phyloP scores from a whole-genome alignment of 1,284 basidiomycete genomes.

The Ustilago sp. region DNA sequence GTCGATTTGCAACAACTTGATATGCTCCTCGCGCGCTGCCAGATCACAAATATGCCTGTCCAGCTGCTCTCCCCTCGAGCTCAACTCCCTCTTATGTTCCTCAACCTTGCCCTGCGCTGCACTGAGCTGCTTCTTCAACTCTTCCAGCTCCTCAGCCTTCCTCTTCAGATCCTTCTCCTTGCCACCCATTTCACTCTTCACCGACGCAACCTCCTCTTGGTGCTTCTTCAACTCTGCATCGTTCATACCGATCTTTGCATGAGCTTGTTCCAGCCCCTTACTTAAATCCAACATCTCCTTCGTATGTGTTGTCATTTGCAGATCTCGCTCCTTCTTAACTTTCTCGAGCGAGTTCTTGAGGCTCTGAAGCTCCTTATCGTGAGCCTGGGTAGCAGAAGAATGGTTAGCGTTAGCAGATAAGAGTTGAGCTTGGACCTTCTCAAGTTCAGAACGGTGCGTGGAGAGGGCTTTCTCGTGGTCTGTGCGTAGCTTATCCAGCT shows the following conservation, averaged over 20 bases:
- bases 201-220: neutral
- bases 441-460: constrained; percentile 17
- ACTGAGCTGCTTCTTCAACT: constrained; percentile 13
- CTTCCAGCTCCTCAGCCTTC: constrained; percentile 1
- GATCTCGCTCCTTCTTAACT: constrained; percentile 28
- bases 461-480: constrained; percentile 17
- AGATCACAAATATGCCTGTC: constrained; percentile 8
- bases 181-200: neutral
- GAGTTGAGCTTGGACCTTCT: constrained; percentile 12
- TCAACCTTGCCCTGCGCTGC: constrained; percentile 14
- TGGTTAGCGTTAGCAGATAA: constrained; percentile 11
- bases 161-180: constrained; percentile 6
- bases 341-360: constrained; percentile 31
- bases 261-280: constrained; percentile 22
- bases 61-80: constrained; percentile 6
- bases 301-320: constrained; percentile 37
- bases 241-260: constrained; percentile 20
- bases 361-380: constrained; percentile 17
- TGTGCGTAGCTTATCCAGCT: constrained; percentile 26
- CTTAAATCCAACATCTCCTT: constrained; percentile 43
- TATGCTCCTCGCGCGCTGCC: constrained; percentile 20
- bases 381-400: constrained; percentile 11
- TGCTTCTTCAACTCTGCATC: constrained; percentile 28
- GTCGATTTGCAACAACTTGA: constrained; percentile 16
- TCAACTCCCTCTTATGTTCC: neutral